Base-by-base conservation (phyloP, 495 filamentous ascomycete genomes). In the Aspergillus nidulans region DNA sequence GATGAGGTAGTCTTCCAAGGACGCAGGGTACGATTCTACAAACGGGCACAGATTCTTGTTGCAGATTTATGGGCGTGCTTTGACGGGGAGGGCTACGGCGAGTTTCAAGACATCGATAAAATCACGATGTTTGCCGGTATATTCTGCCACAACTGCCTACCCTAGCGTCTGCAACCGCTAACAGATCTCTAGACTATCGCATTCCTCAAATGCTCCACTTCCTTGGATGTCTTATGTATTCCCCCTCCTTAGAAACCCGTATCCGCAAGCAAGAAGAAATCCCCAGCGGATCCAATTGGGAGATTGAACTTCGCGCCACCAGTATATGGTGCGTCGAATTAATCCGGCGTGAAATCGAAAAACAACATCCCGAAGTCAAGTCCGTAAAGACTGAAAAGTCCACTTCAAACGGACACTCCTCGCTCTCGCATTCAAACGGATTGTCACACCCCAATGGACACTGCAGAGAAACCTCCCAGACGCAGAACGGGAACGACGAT, bases 41-140 rank as follows among this genome's bases (percentile, higher is more conserved):
- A 97, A 68, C 85, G 94, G 8, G 91, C 94, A 2, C 94, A 99
- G 75, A 97, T 97, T 51, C 79, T 97, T 13, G 90, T 95, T 16
- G 95, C 95, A 39, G 94, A 99, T 63, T 64, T 96, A 3, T 97
- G 92, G 92, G 92, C 92, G 10, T 92, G 90, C 55, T 96, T 97
- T 63, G 82, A 94, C 44, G 90, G 89, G 28, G 76, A 87, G 56
- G 71, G 79, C 20, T 91, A 85, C 57, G 94, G 94, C 13, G 70
- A 78, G n/a, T 99, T 99, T 63, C 63, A 85, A 24, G 95, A 99
- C 62, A 95, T 99, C 49, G 84, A 91, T 64, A 88, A 89, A 60
- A 87, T 99, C 64, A 99, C 95, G 56, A 97, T 97, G 89, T 99
- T 97, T 72, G 91, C 94, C 54, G 81, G 81, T 83, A 70, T 42